phyloP scores from a whole-genome alignment of 495 filamentous ascomycete genomes.

The Bombardia bombarda region DNA sequence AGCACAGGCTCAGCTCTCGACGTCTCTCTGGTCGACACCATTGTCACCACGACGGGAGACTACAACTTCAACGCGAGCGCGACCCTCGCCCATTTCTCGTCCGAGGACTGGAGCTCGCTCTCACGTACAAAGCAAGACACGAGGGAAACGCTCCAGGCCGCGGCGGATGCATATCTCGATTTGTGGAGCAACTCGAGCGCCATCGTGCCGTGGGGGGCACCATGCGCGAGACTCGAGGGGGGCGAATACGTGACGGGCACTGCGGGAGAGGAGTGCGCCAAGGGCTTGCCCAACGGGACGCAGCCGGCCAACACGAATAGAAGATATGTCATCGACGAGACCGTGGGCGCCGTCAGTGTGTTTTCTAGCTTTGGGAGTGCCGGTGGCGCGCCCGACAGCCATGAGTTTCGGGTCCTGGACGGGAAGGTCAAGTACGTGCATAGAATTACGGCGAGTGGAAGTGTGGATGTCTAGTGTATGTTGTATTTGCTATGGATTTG shows the following conservation, averaged over 20 bases:
- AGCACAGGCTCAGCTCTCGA: background rate
- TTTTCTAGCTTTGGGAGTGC: background rate
- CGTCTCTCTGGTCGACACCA: background rate
- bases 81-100: background rate
- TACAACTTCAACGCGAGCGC: background rate
- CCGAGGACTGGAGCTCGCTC: background rate
- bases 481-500: too few species aligned
- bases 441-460: too few species aligned
- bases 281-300: background rate
- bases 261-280: background rate
- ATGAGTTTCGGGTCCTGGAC: constrained; percentile 24
- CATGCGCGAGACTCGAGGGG: background rate
- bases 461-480: too few species aligned
- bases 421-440: constrained; percentile 8
- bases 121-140: background rate
- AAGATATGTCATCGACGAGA: background rate
- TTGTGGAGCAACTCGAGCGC: background rate
- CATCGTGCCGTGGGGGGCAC: background rate
- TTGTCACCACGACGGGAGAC: background rate
- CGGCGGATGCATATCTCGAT: background rate
- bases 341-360: background rate
- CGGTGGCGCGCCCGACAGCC: constrained; percentile 15
- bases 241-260: background rate
- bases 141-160: background rate
- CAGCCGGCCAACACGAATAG: background rate